These are phyloP conservation scores for Scytalidium lignicola DNA, from an alignment of 2,329 filamentous ascomycete species.

Conservation along the genomic window DNA sequence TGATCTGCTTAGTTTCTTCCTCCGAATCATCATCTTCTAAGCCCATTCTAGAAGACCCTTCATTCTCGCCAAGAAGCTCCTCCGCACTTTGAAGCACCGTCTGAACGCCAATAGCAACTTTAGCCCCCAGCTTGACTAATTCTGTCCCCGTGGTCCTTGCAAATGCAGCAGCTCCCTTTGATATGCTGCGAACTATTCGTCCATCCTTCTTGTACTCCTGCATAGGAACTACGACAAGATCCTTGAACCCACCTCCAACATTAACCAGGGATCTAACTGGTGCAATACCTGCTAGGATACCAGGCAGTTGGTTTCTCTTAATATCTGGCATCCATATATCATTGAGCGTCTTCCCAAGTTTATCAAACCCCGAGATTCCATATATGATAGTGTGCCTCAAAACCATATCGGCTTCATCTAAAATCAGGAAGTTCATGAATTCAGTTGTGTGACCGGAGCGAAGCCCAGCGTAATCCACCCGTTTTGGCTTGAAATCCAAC, in stretches of 20 bases:
- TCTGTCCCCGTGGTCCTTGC: slow-evolving; percentile 91
- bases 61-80: slow-evolving; percentile 56
- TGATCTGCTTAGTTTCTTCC: slow-evolving; percentile 73
- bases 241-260: slow-evolving; percentile 78
- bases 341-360: slow-evolving; percentile 83
- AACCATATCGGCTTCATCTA: slow-evolving; percentile 83
- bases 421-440: slow-evolving; percentile 96
- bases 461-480: slow-evolving; percentile 91
- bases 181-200: slow-evolving; percentile 82
- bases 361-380: slow-evolving; percentile 84
- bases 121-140: slow-evolving; percentile 89
- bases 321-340: slow-evolving; percentile 97
- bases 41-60: slow-evolving; percentile 29
- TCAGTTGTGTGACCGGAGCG: slow-evolving; percentile 92
- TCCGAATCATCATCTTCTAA: slow-evolving; percentile 56
- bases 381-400: slow-evolving; percentile 89
- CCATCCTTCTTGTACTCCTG: slow-evolving; percentile 93
- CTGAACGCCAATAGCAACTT: slow-evolving; percentile 90
- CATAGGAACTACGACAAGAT: slow-evolving; percentile 85
- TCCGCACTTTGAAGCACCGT: slow-evolving; percentile 89
- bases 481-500: slow-evolving; percentile 95
- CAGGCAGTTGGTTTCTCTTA: slow-evolving; percentile 79
- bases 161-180: slow-evolving; percentile 86
- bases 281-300: slow-evolving; percentile 81
- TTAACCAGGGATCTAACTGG: slow-evolving; percentile 89